phyloP scores from a whole-genome alignment of 352 stramenopile species.

The Phytophthora chlamydospora region DNA sequence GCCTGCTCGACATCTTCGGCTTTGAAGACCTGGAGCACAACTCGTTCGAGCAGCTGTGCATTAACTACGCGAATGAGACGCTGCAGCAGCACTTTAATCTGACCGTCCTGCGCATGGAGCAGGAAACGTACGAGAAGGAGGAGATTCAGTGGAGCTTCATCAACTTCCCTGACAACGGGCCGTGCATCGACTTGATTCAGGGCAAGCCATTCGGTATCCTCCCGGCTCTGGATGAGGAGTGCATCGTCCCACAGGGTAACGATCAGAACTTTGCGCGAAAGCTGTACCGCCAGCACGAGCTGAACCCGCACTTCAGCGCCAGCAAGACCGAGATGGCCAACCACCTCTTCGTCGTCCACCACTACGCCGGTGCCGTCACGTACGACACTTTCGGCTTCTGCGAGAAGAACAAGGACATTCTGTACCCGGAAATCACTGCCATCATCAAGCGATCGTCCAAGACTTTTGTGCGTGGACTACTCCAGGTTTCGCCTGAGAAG shows the following conservation, averaged over 20 bases:
- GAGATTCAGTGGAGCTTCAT: constrained; percentile 91
- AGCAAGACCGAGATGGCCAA: constrained; percentile 83
- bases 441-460: constrained; percentile 77
- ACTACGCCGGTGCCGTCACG: constrained; percentile 94
- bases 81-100: constrained; percentile 94
- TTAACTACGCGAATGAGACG: constrained; percentile 95
- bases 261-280: constrained; percentile 89
- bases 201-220: constrained; percentile 85
- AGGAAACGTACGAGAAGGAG: constrained; percentile 89
- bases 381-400: constrained; percentile 95
- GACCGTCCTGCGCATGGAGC: constrained; percentile 87
- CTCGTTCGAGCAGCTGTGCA: constrained; percentile 96
- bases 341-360: constrained; percentile 83
- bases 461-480: constrained; percentile 67
- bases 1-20: constrained; percentile 88
- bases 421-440: constrained; percentile 86
- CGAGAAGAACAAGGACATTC: constrained; percentile 96
- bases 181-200: constrained; percentile 92
- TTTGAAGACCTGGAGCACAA: constrained; percentile 91
- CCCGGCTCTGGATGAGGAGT: constrained; percentile 89
- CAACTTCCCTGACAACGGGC: constrained; percentile 90
- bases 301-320: constrained; percentile 74
- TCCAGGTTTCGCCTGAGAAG: constrained; percentile 43
- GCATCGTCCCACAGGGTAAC: constrained; percentile 88
- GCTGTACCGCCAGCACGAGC: constrained; percentile 71